These are phyloP conservation scores for Globomyces pollinis-pini DNA, from an alignment of 192 early-diverging fungal genomes.

Conservation along the genomic window DNA sequence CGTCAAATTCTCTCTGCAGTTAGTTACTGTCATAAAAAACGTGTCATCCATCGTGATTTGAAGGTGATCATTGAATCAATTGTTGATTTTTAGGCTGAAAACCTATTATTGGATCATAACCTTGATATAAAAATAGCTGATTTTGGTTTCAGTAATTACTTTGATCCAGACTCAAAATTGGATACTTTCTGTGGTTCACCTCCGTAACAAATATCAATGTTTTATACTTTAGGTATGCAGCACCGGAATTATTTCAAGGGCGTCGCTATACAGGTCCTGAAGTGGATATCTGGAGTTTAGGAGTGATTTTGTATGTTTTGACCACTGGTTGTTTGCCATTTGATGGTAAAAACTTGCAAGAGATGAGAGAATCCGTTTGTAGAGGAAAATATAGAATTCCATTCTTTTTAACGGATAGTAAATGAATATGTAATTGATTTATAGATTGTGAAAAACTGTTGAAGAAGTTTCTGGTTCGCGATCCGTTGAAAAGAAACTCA, in stretches of 20 bases:
- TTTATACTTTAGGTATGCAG: constrained; percentile 35
- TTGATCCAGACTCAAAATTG: constrained; percentile 47
- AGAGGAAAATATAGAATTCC: constrained; percentile 58
- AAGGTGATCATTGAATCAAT: constrained; percentile 43
- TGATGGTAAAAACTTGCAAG: constrained; percentile 91
- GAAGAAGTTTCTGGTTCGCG: constrained; percentile 50
- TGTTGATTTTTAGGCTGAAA: constrained; percentile 41
- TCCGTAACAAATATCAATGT: too few relatives aligned
- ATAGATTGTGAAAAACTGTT: constrained; percentile 53
- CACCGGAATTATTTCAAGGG: constrained; percentile 76
- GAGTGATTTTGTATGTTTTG: constrained; percentile 94
- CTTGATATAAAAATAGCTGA: constrained; percentile 58
- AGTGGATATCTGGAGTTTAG: constrained; percentile 97
- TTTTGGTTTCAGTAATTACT: constrained; percentile 57
- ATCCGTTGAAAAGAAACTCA: constrained; percentile 45
- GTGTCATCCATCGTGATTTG: constrained; percentile 55
- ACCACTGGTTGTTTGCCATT: constrained; percentile 92
- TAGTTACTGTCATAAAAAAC: constrained; percentile 55
- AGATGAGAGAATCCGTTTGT: constrained; percentile 53
- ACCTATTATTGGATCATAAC: constrained; percentile 51
- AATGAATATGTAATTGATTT: constrained; percentile 4
- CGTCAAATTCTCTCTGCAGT: constrained; percentile 55
- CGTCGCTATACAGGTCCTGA: constrained; percentile 85
- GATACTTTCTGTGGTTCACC: constrained; percentile 61
- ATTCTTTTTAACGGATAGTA: constrained; percentile 50